phyloP scores from a whole-genome alignment of 2,329 filamentous ascomycete genomes.

The Aspergillus ochraceoroseus region DNA sequence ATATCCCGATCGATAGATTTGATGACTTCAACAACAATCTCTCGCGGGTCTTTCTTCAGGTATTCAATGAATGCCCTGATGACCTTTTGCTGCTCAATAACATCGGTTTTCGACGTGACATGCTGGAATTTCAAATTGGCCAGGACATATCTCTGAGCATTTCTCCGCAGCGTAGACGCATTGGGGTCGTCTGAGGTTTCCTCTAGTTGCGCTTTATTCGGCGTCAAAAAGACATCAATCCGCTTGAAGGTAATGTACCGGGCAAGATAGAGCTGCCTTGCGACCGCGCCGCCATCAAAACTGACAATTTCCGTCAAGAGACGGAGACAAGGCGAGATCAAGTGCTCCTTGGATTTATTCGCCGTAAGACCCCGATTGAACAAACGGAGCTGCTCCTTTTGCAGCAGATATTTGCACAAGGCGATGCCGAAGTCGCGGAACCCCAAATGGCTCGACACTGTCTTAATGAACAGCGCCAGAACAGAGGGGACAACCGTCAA shows the following conservation, averaged over 20 bases:
- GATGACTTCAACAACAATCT: constrained; percentile 70
- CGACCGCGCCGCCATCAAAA: constrained; percentile 78
- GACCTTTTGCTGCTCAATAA: constrained; percentile 69
- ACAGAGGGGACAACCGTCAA: constrained; percentile 76
- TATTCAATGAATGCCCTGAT: constrained; percentile 68
- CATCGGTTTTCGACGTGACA: constrained; percentile 70
- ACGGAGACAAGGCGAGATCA: constrained; percentile 83
- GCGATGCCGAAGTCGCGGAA: constrained; percentile 69
- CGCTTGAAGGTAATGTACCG: constrained; percentile 75
- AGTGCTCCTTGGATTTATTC: constrained; percentile 74
- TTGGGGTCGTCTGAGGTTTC: constrained; percentile 59
- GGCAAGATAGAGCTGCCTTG: constrained; percentile 70
- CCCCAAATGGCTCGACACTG: constrained; percentile 68
- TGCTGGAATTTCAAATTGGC: constrained; percentile 74
- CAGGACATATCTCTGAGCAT: constrained; percentile 75
- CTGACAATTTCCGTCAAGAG: constrained; percentile 78
- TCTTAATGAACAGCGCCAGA: constrained; percentile 73
- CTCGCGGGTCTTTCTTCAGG: constrained; percentile 70
- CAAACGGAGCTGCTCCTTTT: constrained; percentile 74
- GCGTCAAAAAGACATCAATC: constrained; percentile 71
- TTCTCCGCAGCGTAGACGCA: constrained; percentile 74
- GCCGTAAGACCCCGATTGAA: constrained; percentile 73
- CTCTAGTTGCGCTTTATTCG: constrained; percentile 53
- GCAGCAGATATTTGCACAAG: constrained; percentile 75
- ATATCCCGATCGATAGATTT: constrained; percentile 65